These are phyloP conservation scores for Lentinula sp. DNA, from an alignment of 768 basidiomycete genomes.

Conservation along the genomic window DNA sequence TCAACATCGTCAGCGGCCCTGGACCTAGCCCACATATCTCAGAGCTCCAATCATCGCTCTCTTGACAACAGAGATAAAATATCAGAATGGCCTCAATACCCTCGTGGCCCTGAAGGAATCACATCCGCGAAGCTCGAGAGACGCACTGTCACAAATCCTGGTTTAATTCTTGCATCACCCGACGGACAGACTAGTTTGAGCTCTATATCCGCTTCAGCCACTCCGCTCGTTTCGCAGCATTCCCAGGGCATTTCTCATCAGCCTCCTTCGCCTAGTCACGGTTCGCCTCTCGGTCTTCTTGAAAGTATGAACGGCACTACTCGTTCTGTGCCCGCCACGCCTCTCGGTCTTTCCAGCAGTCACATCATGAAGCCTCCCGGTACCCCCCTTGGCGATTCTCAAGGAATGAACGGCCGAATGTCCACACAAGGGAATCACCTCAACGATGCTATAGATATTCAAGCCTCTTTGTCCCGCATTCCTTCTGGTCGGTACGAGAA, in stretches of 20 bases:
- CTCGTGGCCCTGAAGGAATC: conserved; percentile 56
- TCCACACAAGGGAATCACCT: conserved; percentile 41
- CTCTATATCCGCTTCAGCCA: conserved; percentile 52
- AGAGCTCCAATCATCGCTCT: conserved; percentile 56
- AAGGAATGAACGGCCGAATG: conserved; percentile 59
- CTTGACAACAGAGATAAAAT: conserved; percentile 60
- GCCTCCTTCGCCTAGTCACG: conserved; percentile 57
- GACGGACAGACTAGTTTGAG: conserved; percentile 26
- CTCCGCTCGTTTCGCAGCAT: conserved; percentile 60
- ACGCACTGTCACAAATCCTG: conserved; percentile 71
- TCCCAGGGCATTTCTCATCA: conserved; percentile 43
- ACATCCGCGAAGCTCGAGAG: conserved; percentile 48
- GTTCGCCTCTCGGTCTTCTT: conserved; percentile 63
- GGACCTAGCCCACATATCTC: conserved; percentile 86
- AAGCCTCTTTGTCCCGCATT: conserved; percentile 68
- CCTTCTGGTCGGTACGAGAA: conserved; percentile 54
- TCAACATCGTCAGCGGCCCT: conserved; percentile 88
- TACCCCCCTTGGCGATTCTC: conserved; percentile 59
- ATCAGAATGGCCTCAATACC: conserved; percentile 94
- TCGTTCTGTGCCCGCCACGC: conserved; percentile 82
- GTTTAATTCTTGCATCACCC: conserved; percentile 51
- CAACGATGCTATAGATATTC: conserved; percentile 51
- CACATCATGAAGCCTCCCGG: conserved; percentile 63
- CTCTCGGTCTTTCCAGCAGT: conserved; percentile 50
- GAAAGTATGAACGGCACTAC: conserved; percentile 57